These are phyloP conservation scores for Amborella trichopoda DNA, from an alignment of 164 flowering plant genomes.

Conservation along the genomic window DNA sequence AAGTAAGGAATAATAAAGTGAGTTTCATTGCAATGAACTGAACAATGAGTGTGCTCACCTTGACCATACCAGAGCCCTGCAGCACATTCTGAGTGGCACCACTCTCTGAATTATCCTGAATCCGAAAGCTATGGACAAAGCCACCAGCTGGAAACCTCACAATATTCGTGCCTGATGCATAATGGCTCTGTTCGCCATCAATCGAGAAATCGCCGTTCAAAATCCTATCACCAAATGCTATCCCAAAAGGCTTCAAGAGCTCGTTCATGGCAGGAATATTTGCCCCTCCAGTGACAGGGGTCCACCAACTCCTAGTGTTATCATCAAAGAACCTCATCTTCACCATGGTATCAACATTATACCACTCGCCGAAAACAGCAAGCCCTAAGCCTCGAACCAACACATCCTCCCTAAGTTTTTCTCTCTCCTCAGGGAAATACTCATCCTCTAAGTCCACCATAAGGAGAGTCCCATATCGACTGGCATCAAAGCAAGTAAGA, in stretches of 20 bases:
- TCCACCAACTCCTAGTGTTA: conserved; percentile 99
- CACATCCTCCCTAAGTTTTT: conserved; percentile 77
- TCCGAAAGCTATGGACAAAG: conserved; percentile 73
- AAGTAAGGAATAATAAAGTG: too few relatives aligned
- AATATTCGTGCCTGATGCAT: conserved; percentile 96
- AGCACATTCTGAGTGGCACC: conserved; percentile 75
- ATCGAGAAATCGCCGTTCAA: conserved; percentile 88
- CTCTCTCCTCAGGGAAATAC: conserved; percentile 75
- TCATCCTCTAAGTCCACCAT: conserved; percentile 98
- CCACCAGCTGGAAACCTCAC: conserved; percentile 83
- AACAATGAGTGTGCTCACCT: conserved; percentile 31
- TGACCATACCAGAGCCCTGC: conserved; percentile 44
- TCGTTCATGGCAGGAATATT: conserved; percentile 94
- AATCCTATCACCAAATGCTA: conserved; percentile 96
- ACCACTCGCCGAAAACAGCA: conserved; percentile 96
- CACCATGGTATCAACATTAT: conserved; percentile 95
- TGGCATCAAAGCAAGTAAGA: conserved; percentile 97
- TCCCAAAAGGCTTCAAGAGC: conserved; percentile 89
- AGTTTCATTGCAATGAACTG: neutral
- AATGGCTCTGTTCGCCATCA: conserved; percentile 85
- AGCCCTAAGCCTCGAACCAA: conserved; percentile 68
- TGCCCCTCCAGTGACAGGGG: conserved; percentile 97
- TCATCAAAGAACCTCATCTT: conserved; percentile 99
- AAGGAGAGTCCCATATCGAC: conserved; percentile 89
- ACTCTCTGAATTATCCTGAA: conserved; percentile 83